Percentiles rank a stretch among this genome's conserved stretches.
Conservation (phyloP, 148 eudicot species). For the Silene conica region DNA sequence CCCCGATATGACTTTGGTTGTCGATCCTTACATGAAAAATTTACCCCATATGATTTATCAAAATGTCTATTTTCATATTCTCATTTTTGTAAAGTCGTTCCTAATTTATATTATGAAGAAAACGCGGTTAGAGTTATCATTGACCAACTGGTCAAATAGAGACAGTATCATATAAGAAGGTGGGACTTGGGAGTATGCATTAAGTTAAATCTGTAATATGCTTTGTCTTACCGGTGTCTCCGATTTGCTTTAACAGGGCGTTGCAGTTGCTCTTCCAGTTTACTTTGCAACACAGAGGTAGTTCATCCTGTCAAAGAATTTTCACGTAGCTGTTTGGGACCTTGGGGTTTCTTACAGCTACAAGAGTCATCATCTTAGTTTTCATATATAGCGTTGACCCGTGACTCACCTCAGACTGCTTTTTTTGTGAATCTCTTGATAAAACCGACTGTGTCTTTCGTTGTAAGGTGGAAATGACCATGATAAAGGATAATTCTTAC, state of each 20-base stretch:
- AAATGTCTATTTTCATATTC: too few species aligned
- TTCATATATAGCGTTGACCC: too few species aligned
- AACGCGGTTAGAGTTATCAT: too few species aligned
- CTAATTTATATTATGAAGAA: too few species aligned
- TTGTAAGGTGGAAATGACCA: too few species aligned
- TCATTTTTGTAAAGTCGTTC: too few species aligned
- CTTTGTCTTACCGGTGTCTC: conserved; percentile 12
- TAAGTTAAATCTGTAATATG: conserved; percentile 2
- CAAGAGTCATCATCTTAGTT: background rate
- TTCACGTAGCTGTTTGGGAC: background rate
- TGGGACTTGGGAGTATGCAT: background rate
- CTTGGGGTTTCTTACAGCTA: conserved; percentile 4
- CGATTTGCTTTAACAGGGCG: conserved; percentile 54
- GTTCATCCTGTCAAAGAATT: background rate
- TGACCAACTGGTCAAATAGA: too few species aligned
- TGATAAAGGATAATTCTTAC: too few species aligned
- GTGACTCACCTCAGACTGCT: background rate
- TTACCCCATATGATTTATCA: too few species aligned
- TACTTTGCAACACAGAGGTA: conserved; percentile 96
- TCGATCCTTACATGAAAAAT: too few species aligned
- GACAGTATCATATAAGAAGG: too few species aligned
- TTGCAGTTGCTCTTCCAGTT: conserved; percentile 99
- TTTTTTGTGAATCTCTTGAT: background rate
- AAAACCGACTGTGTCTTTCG: background rate
- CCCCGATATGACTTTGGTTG: too few species aligned